A percentile compares a stretch with the other conserved stretches of the same genome.
phyloP scores from a whole-genome alignment of 257 asterid genomes.

The Henckelia pumila region DNA sequence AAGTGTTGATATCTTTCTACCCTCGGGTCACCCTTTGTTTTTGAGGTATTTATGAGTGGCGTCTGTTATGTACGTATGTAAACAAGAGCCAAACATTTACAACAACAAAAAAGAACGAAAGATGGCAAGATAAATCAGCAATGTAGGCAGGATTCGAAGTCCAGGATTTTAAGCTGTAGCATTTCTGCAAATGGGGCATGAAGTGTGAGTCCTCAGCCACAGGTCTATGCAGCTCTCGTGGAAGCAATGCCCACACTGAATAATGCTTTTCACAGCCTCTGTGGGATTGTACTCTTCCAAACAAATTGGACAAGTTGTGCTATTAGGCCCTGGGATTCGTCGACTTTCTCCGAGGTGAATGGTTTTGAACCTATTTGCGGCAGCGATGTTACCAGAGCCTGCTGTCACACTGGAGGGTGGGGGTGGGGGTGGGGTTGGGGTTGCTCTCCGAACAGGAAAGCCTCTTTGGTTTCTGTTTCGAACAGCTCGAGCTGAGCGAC shows the following conservation, averaged over 20 bases:
- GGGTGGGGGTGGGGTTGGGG: neutral
- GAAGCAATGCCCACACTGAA: constrained; percentile 41
- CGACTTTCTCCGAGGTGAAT: constrained; percentile 33
- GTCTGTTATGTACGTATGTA: neutral
- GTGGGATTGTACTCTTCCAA: constrained; percentile 32
- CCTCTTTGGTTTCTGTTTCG: neutral
- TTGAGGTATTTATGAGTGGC: neutral
- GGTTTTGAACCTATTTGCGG: constrained; percentile 29
- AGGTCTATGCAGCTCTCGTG: constrained; percentile 40
- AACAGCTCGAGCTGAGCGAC: neutral
- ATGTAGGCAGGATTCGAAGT: no score
- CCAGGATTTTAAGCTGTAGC: neutral
- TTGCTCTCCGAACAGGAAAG: neutral
- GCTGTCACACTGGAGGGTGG: constrained; percentile 7
- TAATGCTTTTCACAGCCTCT: constrained; percentile 37
- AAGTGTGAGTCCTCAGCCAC: constrained; percentile 33
- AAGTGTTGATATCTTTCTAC: neutral
- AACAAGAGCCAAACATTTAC: neutral
- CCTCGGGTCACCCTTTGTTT: neutral
- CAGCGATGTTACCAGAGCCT: constrained; percentile 28
- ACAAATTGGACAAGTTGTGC: constrained; percentile 38
- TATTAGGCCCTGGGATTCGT: constrained; percentile 22
- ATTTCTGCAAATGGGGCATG: constrained; percentile 43
- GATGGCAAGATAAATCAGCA: neutral
- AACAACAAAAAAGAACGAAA: no score